These are phyloP conservation scores for Neonothopanus nambi DNA, from an alignment of 1,284 basidiomycete genomes.

Conservation along the genomic window DNA sequence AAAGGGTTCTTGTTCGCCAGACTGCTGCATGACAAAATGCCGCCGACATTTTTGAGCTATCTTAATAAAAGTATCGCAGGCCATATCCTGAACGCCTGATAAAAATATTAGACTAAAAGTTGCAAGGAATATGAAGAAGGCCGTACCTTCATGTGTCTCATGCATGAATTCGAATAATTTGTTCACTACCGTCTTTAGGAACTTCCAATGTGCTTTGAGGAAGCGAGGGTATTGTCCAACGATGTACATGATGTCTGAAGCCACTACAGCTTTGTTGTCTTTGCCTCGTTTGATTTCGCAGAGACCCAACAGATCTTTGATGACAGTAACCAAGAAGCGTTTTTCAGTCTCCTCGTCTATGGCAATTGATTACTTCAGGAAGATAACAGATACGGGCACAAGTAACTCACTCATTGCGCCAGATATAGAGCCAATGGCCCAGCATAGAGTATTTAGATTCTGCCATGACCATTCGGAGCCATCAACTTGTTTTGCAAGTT, in stretches of 20 bases:
- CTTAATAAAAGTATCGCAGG: conserved; percentile 99
- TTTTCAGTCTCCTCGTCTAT: conserved; percentile 98
- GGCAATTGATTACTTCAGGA: conserved; percentile 18
- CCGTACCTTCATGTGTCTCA: conserved; percentile 93
- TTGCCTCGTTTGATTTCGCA: conserved; percentile 99
- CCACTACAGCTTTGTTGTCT: conserved; percentile 99
- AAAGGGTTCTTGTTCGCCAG: conserved; percentile 96
- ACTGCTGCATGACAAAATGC: conserved; percentile 99
- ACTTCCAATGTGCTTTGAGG: conserved; percentile 99
- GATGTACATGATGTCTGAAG: conserved; percentile 99
- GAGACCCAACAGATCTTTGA: conserved; percentile 96
- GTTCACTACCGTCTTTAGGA: conserved; percentile 99
- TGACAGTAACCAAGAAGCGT: conserved; percentile 98
- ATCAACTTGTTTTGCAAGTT: conserved; percentile 95
- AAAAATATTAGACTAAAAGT: background rate
- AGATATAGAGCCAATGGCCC: conserved; percentile 99
- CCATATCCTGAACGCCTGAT: conserved; percentile 98
- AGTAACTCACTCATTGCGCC: conserved; percentile 91
- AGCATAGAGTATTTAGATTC: conserved; percentile 98
- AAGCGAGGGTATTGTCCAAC: conserved; percentile 99
- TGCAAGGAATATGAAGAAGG: background rate
- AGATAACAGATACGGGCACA: background rate
- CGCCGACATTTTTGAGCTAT: conserved; percentile 98
- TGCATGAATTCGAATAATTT: conserved; percentile 99
- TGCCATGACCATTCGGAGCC: conserved; percentile 99